Conservation (phyloP, 345 rosid species). For the Corchorus capsularis region DNA sequence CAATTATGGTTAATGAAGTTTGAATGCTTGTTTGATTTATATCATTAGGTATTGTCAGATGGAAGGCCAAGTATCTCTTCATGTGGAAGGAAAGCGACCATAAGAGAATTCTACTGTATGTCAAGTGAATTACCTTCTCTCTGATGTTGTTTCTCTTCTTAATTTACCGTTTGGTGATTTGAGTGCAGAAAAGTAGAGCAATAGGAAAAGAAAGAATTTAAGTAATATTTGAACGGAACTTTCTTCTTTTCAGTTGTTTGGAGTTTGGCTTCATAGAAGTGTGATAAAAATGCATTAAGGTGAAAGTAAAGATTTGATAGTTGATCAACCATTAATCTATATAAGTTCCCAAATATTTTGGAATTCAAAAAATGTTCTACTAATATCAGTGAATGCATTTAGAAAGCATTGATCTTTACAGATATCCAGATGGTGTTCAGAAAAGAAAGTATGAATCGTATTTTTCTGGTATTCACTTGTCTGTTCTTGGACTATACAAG, state of each 20-base stretch:
- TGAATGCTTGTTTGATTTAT: neutral
- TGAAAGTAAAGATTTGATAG: no score
- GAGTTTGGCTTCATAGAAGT: neutral
- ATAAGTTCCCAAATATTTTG: no score
- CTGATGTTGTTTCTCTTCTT: neutral
- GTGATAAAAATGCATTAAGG: neutral
- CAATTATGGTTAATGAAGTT: neutral
- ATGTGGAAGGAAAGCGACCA: conserved; percentile 49
- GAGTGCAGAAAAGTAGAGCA: neutral
- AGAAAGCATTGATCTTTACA: no score
- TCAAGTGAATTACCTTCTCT: conserved; percentile 6
- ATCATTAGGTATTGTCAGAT: conserved; percentile 37
- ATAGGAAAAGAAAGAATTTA: neutral
- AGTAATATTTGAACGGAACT: neutral
- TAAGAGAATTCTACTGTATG: conserved; percentile 54
- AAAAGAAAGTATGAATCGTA: neutral
- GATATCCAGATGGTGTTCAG: no score
- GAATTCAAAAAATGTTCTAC: no score
- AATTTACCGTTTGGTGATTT: neutral
- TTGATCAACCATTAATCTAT: no score
- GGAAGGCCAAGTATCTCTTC: conserved; percentile 35
- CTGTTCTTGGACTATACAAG: neutral
- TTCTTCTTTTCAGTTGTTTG: neutral
- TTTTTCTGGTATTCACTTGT: neutral
- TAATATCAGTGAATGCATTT: no score